A percentile compares a stretch with the other conserved stretches of the same genome.
Evolutionary conservation across 208 protist genomes (phyloP).

Genomic region (Trypanosomatidae sp.): DNA sequence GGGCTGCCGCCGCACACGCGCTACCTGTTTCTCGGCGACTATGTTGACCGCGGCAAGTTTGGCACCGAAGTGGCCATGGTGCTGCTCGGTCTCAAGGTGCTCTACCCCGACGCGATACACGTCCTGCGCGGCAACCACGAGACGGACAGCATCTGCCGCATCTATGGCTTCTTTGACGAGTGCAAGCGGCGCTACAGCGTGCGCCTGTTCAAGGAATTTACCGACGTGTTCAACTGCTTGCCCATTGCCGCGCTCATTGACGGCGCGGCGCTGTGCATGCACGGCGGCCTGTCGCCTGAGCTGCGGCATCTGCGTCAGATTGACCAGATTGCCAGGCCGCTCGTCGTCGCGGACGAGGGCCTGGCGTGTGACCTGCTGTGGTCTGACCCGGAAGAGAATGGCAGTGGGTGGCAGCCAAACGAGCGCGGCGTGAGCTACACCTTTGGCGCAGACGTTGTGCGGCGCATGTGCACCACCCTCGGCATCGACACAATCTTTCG

Average conservation of each 20-base stretch:
- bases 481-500: constrained; percentile 97
- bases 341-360: constrained; percentile 40
- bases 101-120: constrained; percentile 96
- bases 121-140: constrained; percentile 99
- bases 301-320: constrained; percentile 97
- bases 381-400: constrained; percentile 93
- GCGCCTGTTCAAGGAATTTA: constrained; percentile 37
- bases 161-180: constrained; percentile 99
- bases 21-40: constrained; percentile 99
- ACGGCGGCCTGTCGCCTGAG: constrained; percentile 96
- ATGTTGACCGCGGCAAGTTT: constrained; percentile 97
- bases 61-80: constrained; percentile 87
- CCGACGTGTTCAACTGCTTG: constrained; percentile 55
- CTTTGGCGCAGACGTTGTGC: constrained; percentile 95
- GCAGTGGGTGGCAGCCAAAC: constrained; percentile 80
- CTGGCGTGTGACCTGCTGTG: constrained; percentile 97
- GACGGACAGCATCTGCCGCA: constrained; percentile 96
- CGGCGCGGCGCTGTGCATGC: constrained; percentile 91
- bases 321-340: constrained; percentile 39
- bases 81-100: constrained; percentile 91
- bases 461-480: constrained; percentile 90
- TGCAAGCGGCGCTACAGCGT: constrained; percentile 77
- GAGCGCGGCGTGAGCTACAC: constrained; percentile 96
- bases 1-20: constrained; percentile 55
- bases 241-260: constrained; percentile 92